phyloP scores from a whole-genome alignment of 306 rosid genomes.

The Abrus pulchellus region DNA sequence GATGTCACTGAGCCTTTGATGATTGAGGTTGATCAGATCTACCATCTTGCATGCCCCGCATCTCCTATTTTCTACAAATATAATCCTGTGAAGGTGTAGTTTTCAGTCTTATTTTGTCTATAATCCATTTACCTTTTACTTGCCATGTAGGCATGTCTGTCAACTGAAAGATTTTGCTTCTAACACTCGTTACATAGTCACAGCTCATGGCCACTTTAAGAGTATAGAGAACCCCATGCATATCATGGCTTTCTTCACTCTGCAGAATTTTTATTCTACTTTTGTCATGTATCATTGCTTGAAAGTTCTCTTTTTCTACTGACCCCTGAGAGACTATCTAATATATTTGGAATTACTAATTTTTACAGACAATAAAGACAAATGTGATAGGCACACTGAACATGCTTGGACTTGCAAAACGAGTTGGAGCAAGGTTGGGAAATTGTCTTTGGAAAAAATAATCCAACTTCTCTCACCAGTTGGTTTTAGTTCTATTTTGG shows the following conservation, averaged over 20 bases:
- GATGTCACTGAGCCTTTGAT: slow-evolving; percentile 91
- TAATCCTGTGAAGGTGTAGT: slow-evolving; percentile 90
- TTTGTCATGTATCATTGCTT: slow-evolving; percentile 11
- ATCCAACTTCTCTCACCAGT: slow-evolving; percentile 29
- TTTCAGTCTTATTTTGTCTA: slow-evolving; percentile 28
- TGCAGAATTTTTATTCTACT: slow-evolving; percentile 29
- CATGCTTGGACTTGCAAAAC: slow-evolving; percentile 99
- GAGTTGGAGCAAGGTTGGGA: slow-evolving; percentile 95
- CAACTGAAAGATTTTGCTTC: slow-evolving; percentile 11
- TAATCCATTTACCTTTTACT: slow-evolving; percentile 28
- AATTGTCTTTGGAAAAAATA: neutral
- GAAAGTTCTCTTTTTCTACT: slow-evolving; percentile 2
- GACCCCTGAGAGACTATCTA: slow-evolving; percentile 48
- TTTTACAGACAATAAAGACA: slow-evolving; percentile 89
- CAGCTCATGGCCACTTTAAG: slow-evolving; percentile 6
- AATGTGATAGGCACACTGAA: slow-evolving; percentile 96
- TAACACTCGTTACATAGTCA: slow-evolving; percentile 15
- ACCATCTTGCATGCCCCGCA: slow-evolving; percentile 98
- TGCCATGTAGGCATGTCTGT: slow-evolving; percentile 16
- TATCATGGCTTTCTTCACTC: slow-evolving; percentile 6
- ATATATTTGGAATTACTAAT: slow-evolving; percentile 44
- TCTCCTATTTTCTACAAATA: slow-evolving; percentile 97
- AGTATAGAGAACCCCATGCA: slow-evolving; percentile 25
- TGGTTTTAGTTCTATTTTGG: slow-evolving; percentile 38
- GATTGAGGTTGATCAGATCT: slow-evolving; percentile 94